Evolutionary conservation across 2,329 filamentous ascomycete species (phyloP).

Genomic region (Chrysosporium keratinophilum): DNA sequence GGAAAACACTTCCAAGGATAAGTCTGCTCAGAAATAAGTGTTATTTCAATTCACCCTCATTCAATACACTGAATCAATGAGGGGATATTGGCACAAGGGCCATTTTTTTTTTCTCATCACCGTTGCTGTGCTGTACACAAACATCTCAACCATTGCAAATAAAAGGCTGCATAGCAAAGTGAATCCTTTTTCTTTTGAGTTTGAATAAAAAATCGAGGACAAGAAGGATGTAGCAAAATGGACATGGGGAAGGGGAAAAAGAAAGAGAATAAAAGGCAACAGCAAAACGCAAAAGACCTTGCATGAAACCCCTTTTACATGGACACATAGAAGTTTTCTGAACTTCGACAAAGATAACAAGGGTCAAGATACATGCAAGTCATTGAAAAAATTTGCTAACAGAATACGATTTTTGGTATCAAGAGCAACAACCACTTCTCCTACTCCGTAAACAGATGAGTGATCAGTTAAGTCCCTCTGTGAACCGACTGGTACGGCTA

Average conservation of each 20-base stretch:
- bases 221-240: background rate
- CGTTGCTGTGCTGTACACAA: background rate
- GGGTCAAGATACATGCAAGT: background rate
- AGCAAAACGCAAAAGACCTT: background rate
- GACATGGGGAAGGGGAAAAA: background rate
- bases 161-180: background rate
- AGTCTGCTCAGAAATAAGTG: too few species aligned
- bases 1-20: too few species aligned
- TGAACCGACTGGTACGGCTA: constrained; percentile 39
- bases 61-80: too few species aligned
- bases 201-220: background rate
- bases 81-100: background rate
- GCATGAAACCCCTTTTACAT: background rate
- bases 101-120: background rate
- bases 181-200: background rate
- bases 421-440: too few species aligned
- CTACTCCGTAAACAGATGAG: background rate
- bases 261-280: background rate
- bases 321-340: background rate
- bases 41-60: too few species aligned
- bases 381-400: background rate
- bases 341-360: background rate
- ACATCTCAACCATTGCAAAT: background rate
- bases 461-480: constrained; percentile 23
- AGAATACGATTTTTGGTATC: background rate